Percentiles rank a stretch among this genome's conserved stretches.
Conservation (phyloP, 208 protist genomes). For the Acanthamoeba castellanii region DNA sequence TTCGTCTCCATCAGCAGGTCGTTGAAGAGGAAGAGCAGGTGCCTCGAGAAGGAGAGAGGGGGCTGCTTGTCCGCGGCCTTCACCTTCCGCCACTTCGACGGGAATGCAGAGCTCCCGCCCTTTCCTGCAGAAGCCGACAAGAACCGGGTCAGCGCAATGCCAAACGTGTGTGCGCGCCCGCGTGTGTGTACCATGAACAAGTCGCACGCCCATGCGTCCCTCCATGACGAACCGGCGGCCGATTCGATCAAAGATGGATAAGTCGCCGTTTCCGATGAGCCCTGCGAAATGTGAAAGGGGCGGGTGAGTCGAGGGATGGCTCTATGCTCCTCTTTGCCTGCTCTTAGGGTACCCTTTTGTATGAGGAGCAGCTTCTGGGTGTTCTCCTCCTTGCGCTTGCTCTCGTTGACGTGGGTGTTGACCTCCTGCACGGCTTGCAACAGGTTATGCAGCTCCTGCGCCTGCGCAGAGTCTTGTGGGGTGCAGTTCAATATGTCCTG, state of each 20-base stretch:
- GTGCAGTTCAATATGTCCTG: slow-evolving; percentile 18
- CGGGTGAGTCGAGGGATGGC: not conserved
- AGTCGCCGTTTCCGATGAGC: not conserved
- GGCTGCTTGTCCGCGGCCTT: not conserved
- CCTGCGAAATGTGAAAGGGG: not conserved
- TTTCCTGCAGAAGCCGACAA: not conserved
- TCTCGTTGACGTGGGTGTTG: slow-evolving; percentile 46
- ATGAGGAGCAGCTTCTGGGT: slow-evolving; percentile 18
- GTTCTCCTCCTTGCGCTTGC: slow-evolving; percentile 46
- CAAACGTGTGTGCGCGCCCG: not conserved
- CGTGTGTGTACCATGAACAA: not conserved
- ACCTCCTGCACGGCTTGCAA: slow-evolving; percentile 17
- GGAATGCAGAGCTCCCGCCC: not conserved
- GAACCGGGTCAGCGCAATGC: not conserved
- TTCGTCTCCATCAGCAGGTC: slow-evolving; percentile 5
- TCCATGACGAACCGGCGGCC: not conserved
- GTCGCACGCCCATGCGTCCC: not conserved
- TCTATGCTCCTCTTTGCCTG: not conserved
- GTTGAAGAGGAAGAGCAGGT: slow-evolving; percentile 17
- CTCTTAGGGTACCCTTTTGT: not conserved
- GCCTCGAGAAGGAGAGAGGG: not conserved
- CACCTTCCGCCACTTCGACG: not conserved
- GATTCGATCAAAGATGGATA: slow-evolving; percentile 8
- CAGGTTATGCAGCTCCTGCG: not conserved
- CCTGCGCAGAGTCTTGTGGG: not conserved